Evolutionary conservation across 805 yeast genomes (phyloP), one percentile per base, ranked within the genome.

Genomic region (Lipomyces lipofer): DNA sequence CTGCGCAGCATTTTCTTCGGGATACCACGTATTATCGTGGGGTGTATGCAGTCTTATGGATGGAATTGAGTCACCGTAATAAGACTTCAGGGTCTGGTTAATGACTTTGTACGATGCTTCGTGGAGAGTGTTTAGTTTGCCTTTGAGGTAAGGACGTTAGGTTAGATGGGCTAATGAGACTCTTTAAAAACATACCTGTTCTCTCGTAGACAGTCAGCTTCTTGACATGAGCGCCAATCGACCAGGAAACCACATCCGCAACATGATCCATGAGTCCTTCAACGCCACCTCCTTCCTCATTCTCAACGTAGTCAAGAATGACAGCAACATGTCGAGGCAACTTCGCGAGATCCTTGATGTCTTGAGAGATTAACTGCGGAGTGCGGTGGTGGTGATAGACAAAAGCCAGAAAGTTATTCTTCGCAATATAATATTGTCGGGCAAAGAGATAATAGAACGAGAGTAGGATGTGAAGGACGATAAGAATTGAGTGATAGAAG

Each of bases 201-300:
- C 47, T 43, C 70, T 94, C 98, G 73, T 88, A 92, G 40, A 94
- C 75, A 2, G 86, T 76, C 56, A 92, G 74, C 55, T 75, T 72
- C 38, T 83, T 81, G 47, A 90, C 81, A 1, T 97, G 97, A n/a
- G 92, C 82, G 30, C 95, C 85, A n/a, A 88, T 69, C 36, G 89
- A 78, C 99, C 99, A 94, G 4, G 94, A 83, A 1, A 82, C 78
- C 33, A 91, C 59, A 64, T 91, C 96, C 44, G 91, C 80, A 4
- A 85, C 78, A 64, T 88, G 88, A 61, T 81, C 83, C 64, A 91
- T 75, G 40, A 92, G 74, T 0, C 95, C 96, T 56, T 85, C 88
- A 40, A 85, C 70, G 1, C 97, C 97, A 29, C 96, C 96, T 56
- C 90, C 92, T 64, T 88, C 95, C 63, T 84, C 92, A 54, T 83